Evolutionary conservation across 495 filamentous ascomycete species (phyloP).

Genomic region (Glarea lozoyensis): DNA sequence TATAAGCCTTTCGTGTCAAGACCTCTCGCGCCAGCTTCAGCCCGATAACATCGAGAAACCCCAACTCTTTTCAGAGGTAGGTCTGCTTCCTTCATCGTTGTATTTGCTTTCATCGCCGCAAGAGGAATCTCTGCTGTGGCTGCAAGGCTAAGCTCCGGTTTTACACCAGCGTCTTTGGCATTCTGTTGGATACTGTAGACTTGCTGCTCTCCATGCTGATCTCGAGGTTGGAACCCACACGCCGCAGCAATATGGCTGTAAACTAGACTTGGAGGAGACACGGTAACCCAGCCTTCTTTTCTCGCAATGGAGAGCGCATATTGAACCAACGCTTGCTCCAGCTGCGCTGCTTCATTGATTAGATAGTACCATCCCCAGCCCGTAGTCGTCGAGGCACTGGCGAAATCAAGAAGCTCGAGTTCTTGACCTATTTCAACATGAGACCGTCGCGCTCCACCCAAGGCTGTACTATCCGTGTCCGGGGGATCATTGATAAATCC

Average conservation of each 20-base stretch:
- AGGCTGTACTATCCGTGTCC: slow-evolving; percentile 37
- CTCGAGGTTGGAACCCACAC: slow-evolving; percentile 89
- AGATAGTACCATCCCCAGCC: slow-evolving; percentile 99
- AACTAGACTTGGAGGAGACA: slow-evolving; percentile 80
- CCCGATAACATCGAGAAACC: slow-evolving; percentile 81
- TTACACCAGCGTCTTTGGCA: slow-evolving; percentile 45
- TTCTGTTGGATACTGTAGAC: slow-evolving; percentile 68
- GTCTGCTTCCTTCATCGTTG: slow-evolving; percentile 47
- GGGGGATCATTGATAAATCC: slow-evolving; percentile 72
- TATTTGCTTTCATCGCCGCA: slow-evolving; percentile 78
- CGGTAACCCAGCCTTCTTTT: slow-evolving; percentile 56
- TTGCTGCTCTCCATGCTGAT: slow-evolving; percentile 84
- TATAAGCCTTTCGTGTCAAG: slow-evolving; percentile 90
- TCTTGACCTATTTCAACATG: slow-evolving; percentile 80
- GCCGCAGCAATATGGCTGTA: slow-evolving; percentile 85
- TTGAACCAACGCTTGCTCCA: slow-evolving; percentile 87
- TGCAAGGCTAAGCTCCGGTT: slow-evolving; percentile 63
- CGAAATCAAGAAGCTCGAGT: slow-evolving; percentile 78
- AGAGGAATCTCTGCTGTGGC: slow-evolving; percentile 93
- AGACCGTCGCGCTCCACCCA: slow-evolving; percentile 46
- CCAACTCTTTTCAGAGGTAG: slow-evolving; percentile 75
- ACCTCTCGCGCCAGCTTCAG: slow-evolving; percentile 85
- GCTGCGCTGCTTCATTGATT: slow-evolving; percentile 74
- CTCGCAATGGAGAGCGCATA: slow-evolving; percentile 66
- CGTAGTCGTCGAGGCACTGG: slow-evolving; percentile 61